A percentile compares a stretch with the other conserved stretches of the same genome.
Evolutionary conservation across 805 yeast genomes (phyloP).

Genomic region (Dipodascus geniculatus): DNA sequence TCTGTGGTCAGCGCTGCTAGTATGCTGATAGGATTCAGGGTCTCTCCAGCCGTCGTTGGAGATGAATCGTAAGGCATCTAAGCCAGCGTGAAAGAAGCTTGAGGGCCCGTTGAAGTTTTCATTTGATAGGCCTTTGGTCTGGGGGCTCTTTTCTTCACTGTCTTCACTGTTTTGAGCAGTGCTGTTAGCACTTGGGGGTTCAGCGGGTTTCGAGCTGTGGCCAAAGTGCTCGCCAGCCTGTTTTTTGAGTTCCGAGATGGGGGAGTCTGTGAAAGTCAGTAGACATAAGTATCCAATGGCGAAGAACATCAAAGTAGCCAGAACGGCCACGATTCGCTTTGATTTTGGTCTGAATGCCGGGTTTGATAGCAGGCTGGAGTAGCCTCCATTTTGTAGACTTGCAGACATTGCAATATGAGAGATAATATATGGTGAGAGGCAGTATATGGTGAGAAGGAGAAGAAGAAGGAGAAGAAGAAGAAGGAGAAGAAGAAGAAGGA

Average conservation of each 20-base stretch:
- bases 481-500: neutral
- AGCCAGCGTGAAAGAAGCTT: neutral
- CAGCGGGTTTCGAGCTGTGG: neutral
- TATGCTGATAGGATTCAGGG: neutral
- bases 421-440: neutral
- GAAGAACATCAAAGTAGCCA: neutral
- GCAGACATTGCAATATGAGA: neutral
- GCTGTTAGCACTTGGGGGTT: neutral
- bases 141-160: neutral
- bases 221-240: neutral
- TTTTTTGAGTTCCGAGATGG: neutral
- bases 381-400: neutral
- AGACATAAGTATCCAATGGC: neutral
- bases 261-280: neutral
- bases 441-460: neutral
- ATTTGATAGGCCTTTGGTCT: neutral
- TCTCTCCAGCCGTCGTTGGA: constrained; percentile 1
- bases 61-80: neutral
- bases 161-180: neutral
- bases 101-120: neutral
- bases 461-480: neutral
- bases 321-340: neutral
- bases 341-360: neutral
- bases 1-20: constrained; percentile 1
- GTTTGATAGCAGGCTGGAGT: neutral